Percentiles rank a stretch among this genome's conserved stretches.
phyloP scores from a whole-genome alignment of 2,329 filamentous ascomycete species.

The Raffaelea arxii region DNA sequence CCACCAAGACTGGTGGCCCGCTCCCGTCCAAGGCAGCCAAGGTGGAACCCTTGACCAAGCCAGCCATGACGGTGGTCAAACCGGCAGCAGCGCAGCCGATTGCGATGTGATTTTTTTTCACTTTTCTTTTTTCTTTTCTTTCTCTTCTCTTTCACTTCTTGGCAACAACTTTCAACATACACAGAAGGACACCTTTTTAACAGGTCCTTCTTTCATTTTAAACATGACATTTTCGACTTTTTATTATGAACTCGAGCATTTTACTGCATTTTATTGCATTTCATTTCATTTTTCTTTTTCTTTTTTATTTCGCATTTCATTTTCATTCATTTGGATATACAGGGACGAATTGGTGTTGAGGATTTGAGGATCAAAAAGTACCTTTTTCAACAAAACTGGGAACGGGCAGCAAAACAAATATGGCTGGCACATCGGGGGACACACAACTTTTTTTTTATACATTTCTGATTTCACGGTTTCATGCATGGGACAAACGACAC shows the following conservation, averaged over 20 bases:
- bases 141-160: neutral
- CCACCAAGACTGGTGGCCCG: conserved; percentile 7
- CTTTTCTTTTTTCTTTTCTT: conserved; percentile 14
- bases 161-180: conserved; percentile 7
- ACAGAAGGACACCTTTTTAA: conserved; percentile 7
- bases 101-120: conserved; percentile 7
- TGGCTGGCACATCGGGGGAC: conserved; percentile 8
- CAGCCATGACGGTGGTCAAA: neutral
- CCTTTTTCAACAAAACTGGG: conserved; percentile 17
- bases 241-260: conserved; percentile 3
- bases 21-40: too few species aligned
- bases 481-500: conserved; percentile 2
- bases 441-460: conserved; percentile 2
- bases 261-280: conserved; percentile 1
- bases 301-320: neutral
- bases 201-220: conserved; percentile 6
- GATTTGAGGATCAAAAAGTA: conserved; percentile 5
- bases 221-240: neutral
- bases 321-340: neutral
- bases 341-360: neutral
- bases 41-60: too few species aligned
- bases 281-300: neutral
- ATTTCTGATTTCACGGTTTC: conserved; percentile 2
- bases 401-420: conserved; percentile 1
- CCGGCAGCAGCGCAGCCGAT: neutral